These are phyloP conservation scores for Zygoascus biomembranicola DNA, from an alignment of 805 yeast species.

Conservation along the genomic window DNA sequence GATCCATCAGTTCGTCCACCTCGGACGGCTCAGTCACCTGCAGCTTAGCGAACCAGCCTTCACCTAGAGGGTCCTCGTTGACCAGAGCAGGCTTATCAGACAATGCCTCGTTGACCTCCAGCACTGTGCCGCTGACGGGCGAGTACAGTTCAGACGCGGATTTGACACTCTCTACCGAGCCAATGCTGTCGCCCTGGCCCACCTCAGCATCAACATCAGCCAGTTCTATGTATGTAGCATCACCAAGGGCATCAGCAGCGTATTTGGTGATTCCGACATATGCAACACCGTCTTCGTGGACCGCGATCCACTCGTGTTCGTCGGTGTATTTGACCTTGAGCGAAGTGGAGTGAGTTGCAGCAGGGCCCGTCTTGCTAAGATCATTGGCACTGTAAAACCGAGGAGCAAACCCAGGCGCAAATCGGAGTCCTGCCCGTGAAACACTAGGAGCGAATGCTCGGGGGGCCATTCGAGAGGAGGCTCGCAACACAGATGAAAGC, in stretches of 20 bases:
- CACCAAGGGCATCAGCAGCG: conserved; percentile 95
- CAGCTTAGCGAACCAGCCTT: conserved; percentile 86
- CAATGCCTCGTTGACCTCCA: conserved; percentile 61
- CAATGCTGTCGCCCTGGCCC: conserved; percentile 72
- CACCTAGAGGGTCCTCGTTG: conserved; percentile 86
- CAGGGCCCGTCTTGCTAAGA: conserved; percentile 23
- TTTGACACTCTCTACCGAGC: conserved; percentile 92
- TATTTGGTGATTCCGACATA: conserved; percentile 88
- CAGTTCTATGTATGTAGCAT: conserved; percentile 87
- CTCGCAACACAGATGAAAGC: conserved; percentile 2
- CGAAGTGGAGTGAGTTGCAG: conserved; percentile 21
- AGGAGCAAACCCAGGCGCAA: neutral
- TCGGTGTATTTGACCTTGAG: conserved; percentile 47
- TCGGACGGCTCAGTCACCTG: conserved; percentile 39
- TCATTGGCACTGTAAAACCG: conserved; percentile 24
- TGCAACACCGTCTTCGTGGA: conserved; percentile 69
- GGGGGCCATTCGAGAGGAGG: conserved; percentile 1
- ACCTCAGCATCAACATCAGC: conserved; percentile 62
- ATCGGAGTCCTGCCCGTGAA: neutral
- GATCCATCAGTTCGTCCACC: conserved; percentile 23
- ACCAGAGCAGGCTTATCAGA: conserved; percentile 68
- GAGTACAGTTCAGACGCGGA: conserved; percentile 88
- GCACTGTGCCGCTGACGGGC: conserved; percentile 71
- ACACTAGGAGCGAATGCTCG: conserved; percentile 3
- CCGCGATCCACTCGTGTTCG: conserved; percentile 94